Percentiles rank a stretch among this genome's conserved stretches.
Conservation (phyloP, 768 basidiomycete genomes). For the Gymnopilus junonius region DNA sequence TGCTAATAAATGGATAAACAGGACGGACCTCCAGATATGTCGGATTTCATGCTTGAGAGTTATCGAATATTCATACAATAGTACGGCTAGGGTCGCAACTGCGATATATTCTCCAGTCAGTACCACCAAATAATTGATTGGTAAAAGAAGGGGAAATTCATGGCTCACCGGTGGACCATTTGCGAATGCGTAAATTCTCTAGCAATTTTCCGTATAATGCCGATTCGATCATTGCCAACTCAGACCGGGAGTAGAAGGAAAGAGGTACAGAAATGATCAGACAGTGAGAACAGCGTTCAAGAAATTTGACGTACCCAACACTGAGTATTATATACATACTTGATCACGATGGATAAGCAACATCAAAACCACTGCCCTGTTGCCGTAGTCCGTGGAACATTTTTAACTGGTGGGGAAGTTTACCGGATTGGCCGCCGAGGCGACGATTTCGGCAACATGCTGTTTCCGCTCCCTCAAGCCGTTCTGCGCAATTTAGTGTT, state of each 20-base stretch:
- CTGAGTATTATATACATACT: too few species aligned
- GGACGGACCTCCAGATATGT: slow-evolving; percentile 7
- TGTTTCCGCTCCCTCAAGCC: too few species aligned
- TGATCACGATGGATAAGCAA: too few species aligned
- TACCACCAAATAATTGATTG: neutral
- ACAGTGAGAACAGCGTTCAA: neutral
- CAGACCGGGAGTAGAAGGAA: neutral
- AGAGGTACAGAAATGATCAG: neutral
- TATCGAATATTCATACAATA: slow-evolving; percentile 5
- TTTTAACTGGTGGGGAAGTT: neutral
- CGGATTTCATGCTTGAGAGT: neutral
- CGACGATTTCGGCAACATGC: too few species aligned
- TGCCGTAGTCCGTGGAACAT: neutral
- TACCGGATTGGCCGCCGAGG: too few species aligned
- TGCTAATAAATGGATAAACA: too few species aligned
- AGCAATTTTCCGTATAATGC: neutral
- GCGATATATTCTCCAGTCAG: neutral
- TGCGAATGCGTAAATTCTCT: neutral
- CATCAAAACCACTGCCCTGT: too few species aligned
- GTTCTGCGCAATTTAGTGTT: too few species aligned
- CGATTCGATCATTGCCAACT: neutral
- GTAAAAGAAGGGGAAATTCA: neutral
- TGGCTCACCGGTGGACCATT: neutral
- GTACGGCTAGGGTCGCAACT: slow-evolving; percentile 2
- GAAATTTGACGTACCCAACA: too few species aligned